These are phyloP conservation scores for Madurella fahalii DNA, from an alignment of 2,329 filamentous ascomycete species.

Conservation along the genomic window DNA sequence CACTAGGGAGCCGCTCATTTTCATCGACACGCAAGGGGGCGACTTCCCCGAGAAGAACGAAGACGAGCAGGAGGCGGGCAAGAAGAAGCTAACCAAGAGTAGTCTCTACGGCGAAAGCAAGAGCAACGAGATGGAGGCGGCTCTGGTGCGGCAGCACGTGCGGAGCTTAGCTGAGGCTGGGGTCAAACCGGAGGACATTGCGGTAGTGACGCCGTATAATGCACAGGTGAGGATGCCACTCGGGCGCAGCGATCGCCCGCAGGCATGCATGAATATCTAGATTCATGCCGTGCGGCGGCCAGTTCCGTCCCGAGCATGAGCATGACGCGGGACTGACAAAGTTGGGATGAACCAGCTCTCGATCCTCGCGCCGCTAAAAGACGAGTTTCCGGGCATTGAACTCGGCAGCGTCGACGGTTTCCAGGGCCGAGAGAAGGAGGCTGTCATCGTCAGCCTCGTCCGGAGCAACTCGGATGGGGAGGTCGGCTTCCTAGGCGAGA, in stretches of 20 bases:
- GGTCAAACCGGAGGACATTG: slow-evolving; percentile 77
- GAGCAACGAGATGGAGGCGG: slow-evolving; percentile 87
- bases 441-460: slow-evolving; percentile 88
- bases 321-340: slow-evolving; percentile 18
- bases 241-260: background rate
- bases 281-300: slow-evolving; percentile 17
- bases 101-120: slow-evolving; percentile 61
- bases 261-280: slow-evolving; percentile 6
- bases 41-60: slow-evolving; percentile 82
- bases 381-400: slow-evolving; percentile 78
- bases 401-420: slow-evolving; percentile 97
- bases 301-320: slow-evolving; percentile 7
- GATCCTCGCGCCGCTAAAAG: slow-evolving; percentile 74
- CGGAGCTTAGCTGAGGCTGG: slow-evolving; percentile 71
- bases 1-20: slow-evolving; percentile 80
- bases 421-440: slow-evolving; percentile 92
- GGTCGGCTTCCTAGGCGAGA: slow-evolving; percentile 90
- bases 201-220: slow-evolving; percentile 94
- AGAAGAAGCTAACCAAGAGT: slow-evolving; percentile 43
- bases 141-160: slow-evolving; percentile 75
- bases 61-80: slow-evolving; percentile 50
- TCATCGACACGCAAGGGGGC: slow-evolving; percentile 94
- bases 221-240: slow-evolving; percentile 59
- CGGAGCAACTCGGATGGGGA: slow-evolving; percentile 82
- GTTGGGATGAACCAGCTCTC: slow-evolving; percentile 48